Evolutionary conservation across 345 rosid genomes (phyloP), one percentile per base, ranked within the genome.

Genomic region (Crucihimalaya himalaica): DNA sequence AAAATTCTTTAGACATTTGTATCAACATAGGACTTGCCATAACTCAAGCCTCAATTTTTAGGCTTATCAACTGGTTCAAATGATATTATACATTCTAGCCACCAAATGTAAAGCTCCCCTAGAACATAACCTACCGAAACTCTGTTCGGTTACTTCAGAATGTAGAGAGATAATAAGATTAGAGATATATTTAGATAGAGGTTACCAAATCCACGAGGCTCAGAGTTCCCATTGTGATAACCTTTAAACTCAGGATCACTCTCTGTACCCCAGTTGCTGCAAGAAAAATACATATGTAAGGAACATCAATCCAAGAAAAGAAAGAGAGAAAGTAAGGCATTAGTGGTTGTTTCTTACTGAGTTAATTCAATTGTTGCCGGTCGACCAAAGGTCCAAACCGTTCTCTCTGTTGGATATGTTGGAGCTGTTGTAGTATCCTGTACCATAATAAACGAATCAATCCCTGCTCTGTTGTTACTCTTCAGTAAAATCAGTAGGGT

Each of bases 221-320:
- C 98, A 8, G 96, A 83, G 80, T 95, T 92, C 70, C 99, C 94
- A 78, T 81, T 95, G 79, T 95, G 98, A 78, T 90, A 95, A 56
- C 96, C 97, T 80, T 91, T 87, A 81, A 94, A 91, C 45, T 86
- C 96, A 1, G 88, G 87, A 83, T 91, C 96, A 63, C 83, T 89
- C 83, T 94, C 98, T 40, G 93, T 94, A 19, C 96, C 98, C 97
- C 97, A 94, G 67, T 89, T 91, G 78, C 98, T 89, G 95, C 67
- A 43, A 69, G 48, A 68, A 70, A 19, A 34, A 73, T 59, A 58
- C 42, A 48, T 63, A 59, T 18, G 45, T 76, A 50, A 84, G 63
- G 76, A 15, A 57, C 45, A 28, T 64, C 19, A 28, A 25, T 27
- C 20, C 15, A 69, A 40, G 8, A 32, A 51, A 35, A 52, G 55